These are phyloP conservation scores for Penicillium mononematosum DNA, from an alignment of 495 filamentous ascomycete genomes.

Conservation along the genomic window DNA sequence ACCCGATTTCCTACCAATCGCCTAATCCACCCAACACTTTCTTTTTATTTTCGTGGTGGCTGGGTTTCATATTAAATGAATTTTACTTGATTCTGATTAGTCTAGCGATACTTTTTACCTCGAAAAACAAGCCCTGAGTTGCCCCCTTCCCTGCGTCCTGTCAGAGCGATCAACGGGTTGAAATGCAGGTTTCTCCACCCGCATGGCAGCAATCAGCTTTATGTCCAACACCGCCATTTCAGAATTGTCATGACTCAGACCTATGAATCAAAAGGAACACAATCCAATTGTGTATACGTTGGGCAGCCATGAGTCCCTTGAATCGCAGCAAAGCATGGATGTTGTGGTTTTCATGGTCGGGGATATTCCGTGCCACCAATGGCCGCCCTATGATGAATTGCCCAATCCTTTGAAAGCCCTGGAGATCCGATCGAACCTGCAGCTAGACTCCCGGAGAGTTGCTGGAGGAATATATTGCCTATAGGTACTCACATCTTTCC, in stretches of 20 bases:
- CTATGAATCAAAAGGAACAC: neutral
- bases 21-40: constrained; percentile 2
- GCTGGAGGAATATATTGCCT: neutral
- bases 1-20: constrained; percentile 42
- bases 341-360: neutral
- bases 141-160: neutral
- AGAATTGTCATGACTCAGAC: neutral
- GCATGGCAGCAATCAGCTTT: constrained; percentile 3
- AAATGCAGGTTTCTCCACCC: constrained; percentile 3
- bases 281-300: neutral
- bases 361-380: constrained; percentile 9
- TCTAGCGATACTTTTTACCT: neutral
- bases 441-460: neutral
- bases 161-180: constrained; percentile 10
- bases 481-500: neutral
- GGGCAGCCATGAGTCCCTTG: constrained; percentile 1
- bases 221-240: constrained; percentile 12
- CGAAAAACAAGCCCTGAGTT: constrained; percentile 3
- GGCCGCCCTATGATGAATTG: constrained; percentile 16
- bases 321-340: neutral
- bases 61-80: constrained; percentile 26
- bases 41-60: constrained; percentile 18
- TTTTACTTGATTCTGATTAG: constrained; percentile 4
- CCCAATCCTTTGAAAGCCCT: constrained; percentile 7
- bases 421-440: neutral